Evolutionary conservation across 805 yeast genomes (phyloP), one percentile per base, ranked within the genome.

Genomic region (Metschnikowia borealis): DNA sequence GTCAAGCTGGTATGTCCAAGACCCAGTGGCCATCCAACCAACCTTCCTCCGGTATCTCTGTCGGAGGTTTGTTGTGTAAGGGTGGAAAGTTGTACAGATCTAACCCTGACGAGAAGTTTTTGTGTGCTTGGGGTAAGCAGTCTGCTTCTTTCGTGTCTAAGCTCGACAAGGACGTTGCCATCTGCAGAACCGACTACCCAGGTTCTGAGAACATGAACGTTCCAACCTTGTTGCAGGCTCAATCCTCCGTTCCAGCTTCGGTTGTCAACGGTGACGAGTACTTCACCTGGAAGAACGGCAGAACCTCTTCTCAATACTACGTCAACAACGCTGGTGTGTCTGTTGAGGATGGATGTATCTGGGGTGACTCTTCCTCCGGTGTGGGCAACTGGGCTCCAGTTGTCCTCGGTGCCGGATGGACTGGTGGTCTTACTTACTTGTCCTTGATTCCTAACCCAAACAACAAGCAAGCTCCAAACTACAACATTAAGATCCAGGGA

Each of bases 361-460:
- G 90, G 90, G 87, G 89, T 63, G 62, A 73, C 35, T 56, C 74
- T 10, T 80, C 82, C 47, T 69, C 81, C 37, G 81, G 79, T 53
- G 75, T 81, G 55, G 89, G 90, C 70, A 85, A 85, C 80, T 85
- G 89, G 88, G 88, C 89, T 47, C 89, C 89, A 58, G 75, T 85
- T 51, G 85, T 82, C 56, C 72, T 86, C 50, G 95, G 95, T 68
- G 86, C 89, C 50, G 95, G 95, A 61, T 77, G 68, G 68, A 74
- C 77, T 43, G 70, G 70, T 53, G 87, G 85, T 52, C 71, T 74
- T 59, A 75, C 86, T 44, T 85, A 84, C 76, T 74, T 85, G 57
- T 83, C 89, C 1, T 73, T 85, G 70, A 85, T 85, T 71, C 89
- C 89, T 66, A 85, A 85, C 71, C 90, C 90, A 58, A 85, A 85